Percentiles rank a stretch among this genome's conserved stretches.
Evolutionary conservation across 768 basidiomycete genomes (phyloP).

Genomic region (Auriculariales sp.): DNA sequence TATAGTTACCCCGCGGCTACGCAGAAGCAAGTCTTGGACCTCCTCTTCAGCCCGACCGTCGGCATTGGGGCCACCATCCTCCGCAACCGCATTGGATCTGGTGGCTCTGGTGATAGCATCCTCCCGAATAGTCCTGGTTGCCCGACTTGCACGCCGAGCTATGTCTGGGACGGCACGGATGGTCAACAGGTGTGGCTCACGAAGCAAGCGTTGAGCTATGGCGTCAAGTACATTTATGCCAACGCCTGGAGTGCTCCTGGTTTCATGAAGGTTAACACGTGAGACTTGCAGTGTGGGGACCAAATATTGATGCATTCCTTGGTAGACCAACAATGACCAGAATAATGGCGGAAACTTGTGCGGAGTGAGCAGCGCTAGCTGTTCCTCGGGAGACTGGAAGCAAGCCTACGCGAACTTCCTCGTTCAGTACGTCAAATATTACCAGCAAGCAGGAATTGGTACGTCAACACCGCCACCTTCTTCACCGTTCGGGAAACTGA

Average conservation of each 20-base stretch:
- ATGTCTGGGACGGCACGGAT: slow-evolving; percentile 4
- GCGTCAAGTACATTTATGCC: slow-evolving; percentile 5
- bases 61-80: slow-evolving; percentile 5
- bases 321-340: slow-evolving; percentile 4
- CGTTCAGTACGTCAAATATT: slow-evolving; percentile 8
- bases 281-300: no score
- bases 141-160: slow-evolving; percentile 2
- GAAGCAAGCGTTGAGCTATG: slow-evolving; percentile 2
- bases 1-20: neutral
- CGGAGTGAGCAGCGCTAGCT: slow-evolving; percentile 5
- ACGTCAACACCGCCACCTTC: no score
- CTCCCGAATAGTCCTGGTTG: neutral
- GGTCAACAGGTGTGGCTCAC: slow-evolving; percentile 5
- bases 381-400: slow-evolving; percentile 6
- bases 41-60: slow-evolving; percentile 3
- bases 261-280: slow-evolving; percentile 9
- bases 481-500: no score
- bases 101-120: neutral
- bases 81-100: slow-evolving; percentile 4
- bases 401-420: slow-evolving; percentile 7
- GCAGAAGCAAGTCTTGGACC: slow-evolving; percentile 3
- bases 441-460: slow-evolving; percentile 2
- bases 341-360: slow-evolving; percentile 3
- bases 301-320: no score
- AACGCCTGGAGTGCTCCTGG: slow-evolving; percentile 8